Evolutionary conservation across 495 filamentous ascomycete genomes (phyloP).

Genomic region (Penicillium argentinense): DNA sequence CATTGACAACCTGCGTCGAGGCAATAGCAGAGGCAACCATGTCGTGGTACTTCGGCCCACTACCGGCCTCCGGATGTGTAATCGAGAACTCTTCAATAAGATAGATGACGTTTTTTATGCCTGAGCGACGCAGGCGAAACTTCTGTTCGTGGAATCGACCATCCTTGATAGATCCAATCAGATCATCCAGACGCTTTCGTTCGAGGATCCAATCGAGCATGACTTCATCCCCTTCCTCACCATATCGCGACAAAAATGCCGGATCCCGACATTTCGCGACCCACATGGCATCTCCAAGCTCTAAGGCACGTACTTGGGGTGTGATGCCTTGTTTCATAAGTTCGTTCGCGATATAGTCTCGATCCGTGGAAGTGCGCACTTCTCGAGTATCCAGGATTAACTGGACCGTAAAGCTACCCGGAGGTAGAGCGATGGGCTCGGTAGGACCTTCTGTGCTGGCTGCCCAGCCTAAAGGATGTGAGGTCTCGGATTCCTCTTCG

Average conservation of each 20-base stretch:
- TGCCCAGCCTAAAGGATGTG: not conserved
- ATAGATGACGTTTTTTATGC: slow-evolving; percentile 75
- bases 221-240: slow-evolving; percentile 69
- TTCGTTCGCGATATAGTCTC: slow-evolving; percentile 76
- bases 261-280: slow-evolving; percentile 69
- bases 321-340: slow-evolving; percentile 65
- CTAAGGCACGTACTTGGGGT: slow-evolving; percentile 64
- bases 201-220: slow-evolving; percentile 82
- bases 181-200: slow-evolving; percentile 79
- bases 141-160: slow-evolving; percentile 86
- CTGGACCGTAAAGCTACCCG: slow-evolving; percentile 68
- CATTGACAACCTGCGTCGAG: slow-evolving; percentile 78
- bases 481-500: not conserved
- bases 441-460: slow-evolving; percentile 11
- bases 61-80: slow-evolving; percentile 36
- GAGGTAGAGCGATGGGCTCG: slow-evolving; percentile 58
- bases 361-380: slow-evolving; percentile 71
- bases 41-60: slow-evolving; percentile 57
- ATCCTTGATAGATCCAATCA: slow-evolving; percentile 77
- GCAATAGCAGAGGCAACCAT: slow-evolving; percentile 72
- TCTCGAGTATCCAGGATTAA: slow-evolving; percentile 77
- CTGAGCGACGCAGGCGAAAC: slow-evolving; percentile 70
- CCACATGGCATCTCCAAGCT: slow-evolving; percentile 79
- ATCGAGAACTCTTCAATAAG: slow-evolving; percentile 74
- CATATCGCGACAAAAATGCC: slow-evolving; percentile 51